Evolutionary conservation across 169 alveolate species (phyloP).

Genomic region (Perkinsus olseni): DNA sequence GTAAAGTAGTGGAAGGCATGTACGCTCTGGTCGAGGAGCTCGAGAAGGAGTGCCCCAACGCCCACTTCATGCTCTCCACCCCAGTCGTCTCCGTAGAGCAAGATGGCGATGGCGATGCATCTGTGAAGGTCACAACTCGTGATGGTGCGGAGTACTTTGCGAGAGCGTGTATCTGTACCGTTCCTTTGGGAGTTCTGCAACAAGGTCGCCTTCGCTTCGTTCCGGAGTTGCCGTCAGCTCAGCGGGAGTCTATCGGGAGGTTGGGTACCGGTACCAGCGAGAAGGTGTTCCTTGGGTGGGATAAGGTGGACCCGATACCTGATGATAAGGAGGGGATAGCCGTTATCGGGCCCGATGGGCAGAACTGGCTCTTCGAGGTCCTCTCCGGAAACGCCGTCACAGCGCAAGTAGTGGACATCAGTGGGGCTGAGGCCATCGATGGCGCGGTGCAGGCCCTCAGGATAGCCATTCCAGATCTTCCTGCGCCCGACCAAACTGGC

Average conservation of each 20-base stretch:
- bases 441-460: not conserved
- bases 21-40: not conserved
- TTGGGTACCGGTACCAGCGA: not conserved
- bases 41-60: not conserved
- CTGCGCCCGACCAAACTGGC: not conserved
- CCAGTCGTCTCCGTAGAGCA: not conserved
- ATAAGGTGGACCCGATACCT: not conserved
- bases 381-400: not conserved
- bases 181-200: not conserved
- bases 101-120: not conserved
- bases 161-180: not conserved
- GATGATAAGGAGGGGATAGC: not conserved
- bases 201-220: not conserved
- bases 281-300: not conserved
- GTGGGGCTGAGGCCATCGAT: not conserved
- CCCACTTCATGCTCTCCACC: not conserved
- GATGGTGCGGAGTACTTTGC: not conserved
- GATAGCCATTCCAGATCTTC: not conserved
- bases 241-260: not conserved
- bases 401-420: not conserved
- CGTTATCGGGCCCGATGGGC: not conserved
- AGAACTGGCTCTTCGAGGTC: not conserved
- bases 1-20: not conserved
- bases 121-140: not conserved
- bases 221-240: not conserved